Evolutionary conservation across 2,329 filamentous ascomycete species (phyloP).

Genomic region (Tolypocladium pustulatum): DNA sequence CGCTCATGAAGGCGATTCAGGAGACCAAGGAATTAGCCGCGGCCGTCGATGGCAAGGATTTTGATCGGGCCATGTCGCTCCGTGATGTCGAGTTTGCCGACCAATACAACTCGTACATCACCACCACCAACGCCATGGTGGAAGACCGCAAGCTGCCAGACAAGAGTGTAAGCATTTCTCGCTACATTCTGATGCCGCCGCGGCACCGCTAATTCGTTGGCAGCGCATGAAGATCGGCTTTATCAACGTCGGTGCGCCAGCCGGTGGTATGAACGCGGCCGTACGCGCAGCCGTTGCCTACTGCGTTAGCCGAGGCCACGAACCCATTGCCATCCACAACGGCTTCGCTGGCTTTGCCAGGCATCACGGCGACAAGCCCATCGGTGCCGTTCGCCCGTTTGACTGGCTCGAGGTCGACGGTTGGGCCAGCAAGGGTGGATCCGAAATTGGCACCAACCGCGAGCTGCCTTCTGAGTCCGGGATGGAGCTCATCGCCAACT

Average conservation of each 20-base stretch:
- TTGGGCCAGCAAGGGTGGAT: constrained; percentile 95
- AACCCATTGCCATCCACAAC: constrained; percentile 87
- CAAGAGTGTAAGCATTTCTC: constrained; percentile 47
- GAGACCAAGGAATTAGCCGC: constrained; percentile 76
- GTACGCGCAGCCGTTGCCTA: constrained; percentile 89
- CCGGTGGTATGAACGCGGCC: constrained; percentile 96
- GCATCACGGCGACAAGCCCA: constrained; percentile 74
- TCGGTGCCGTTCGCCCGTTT: constrained; percentile 75
- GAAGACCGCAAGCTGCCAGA: constrained; percentile 56
- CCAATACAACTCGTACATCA: constrained; percentile 81
- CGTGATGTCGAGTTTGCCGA: constrained; percentile 91
- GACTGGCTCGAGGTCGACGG: constrained; percentile 89
- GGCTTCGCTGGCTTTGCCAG: constrained; percentile 90
- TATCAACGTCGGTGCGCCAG: constrained; percentile 91
- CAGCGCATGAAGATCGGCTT: constrained; percentile 89
- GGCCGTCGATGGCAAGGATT: constrained; percentile 77
- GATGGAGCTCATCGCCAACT: constrained; percentile 69
- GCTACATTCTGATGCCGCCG: neutral
- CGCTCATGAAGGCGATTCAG: constrained; percentile 77
- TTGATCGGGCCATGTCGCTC: constrained; percentile 75
- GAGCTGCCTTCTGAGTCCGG: constrained; percentile 79
- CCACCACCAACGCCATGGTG: constrained; percentile 76
- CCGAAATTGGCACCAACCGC: constrained; percentile 95
- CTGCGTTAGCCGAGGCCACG: constrained; percentile 85
- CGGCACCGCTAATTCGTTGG: constrained; percentile 15